phyloP scores from a whole-genome alignment of 1,284 basidiomycete species.

The Naganishia albida region DNA sequence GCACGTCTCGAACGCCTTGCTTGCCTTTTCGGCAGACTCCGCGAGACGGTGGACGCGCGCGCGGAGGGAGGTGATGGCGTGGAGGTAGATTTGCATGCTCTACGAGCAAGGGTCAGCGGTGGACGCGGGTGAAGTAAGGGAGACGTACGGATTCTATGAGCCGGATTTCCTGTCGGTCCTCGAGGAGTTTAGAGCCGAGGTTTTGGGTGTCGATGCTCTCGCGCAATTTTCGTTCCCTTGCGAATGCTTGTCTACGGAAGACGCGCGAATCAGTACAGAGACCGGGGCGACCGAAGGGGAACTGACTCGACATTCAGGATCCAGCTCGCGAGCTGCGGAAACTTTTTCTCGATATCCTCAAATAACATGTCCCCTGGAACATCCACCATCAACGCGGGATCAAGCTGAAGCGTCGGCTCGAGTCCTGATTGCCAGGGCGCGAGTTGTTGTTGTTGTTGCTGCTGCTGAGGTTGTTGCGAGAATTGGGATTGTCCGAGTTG shows the following conservation, averaged over 20 bases:
- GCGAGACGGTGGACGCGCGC: constrained; percentile 23
- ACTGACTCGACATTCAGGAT: constrained; percentile 31
- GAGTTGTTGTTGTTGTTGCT: constrained; percentile 27
- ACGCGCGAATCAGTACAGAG: not conserved
- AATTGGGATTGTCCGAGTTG: constrained; percentile 18
- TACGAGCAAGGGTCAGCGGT: not conserved
- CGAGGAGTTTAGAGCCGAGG: constrained; percentile 24
- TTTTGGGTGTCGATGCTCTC: constrained; percentile 30
- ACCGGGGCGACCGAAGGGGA: not conserved
- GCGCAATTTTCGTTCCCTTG: constrained; percentile 23
- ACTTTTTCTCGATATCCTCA: constrained; percentile 33
- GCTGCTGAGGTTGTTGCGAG: constrained; percentile 8
- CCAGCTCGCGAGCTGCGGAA: constrained; percentile 22
- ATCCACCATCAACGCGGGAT: constrained; percentile 29
- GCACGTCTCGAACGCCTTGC: constrained; percentile 29
- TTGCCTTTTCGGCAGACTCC: constrained; percentile 18
- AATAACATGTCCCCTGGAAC: constrained; percentile 31
- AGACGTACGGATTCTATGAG: constrained; percentile 22
- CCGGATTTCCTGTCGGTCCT: constrained; percentile 29
- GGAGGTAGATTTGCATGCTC: constrained; percentile 34
- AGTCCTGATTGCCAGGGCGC: constrained; percentile 31
- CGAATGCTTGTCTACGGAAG: constrained; percentile 22
- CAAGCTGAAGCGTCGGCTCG: constrained; percentile 25
- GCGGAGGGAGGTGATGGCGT: constrained; percentile 30
- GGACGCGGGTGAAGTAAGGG: not conserved